Conservation (phyloP, 2,329 filamentous ascomycete species). For the Fusarium tricinctum region DNA sequence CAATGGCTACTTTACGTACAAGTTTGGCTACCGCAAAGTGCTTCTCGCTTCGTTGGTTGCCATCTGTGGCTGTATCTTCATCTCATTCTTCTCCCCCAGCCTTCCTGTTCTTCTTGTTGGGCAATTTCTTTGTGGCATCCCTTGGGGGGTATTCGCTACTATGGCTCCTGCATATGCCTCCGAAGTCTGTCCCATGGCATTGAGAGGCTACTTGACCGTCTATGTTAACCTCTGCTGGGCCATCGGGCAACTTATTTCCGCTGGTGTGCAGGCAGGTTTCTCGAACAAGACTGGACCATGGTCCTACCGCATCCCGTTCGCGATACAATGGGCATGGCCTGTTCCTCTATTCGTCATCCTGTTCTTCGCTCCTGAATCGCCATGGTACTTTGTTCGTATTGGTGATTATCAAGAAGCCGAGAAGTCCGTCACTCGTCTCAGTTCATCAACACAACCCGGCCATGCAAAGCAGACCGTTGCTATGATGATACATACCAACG, state of each 20-base stretch:
- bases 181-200: constrained; percentile 59
- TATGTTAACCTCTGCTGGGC: constrained; percentile 61
- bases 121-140: constrained; percentile 62
- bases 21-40: constrained; percentile 59
- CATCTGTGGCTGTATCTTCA: constrained; percentile 49
- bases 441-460: constrained; percentile 59
- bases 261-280: constrained; percentile 49
- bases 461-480: constrained; percentile 48
- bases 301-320: constrained; percentile 57
- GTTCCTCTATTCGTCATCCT: constrained; percentile 49
- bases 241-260: constrained; percentile 59
- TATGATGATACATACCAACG: constrained; percentile 73
- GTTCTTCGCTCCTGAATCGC: constrained; percentile 53
- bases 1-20: constrained; percentile 44
- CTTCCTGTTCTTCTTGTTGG: constrained; percentile 60
- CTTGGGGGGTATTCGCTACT: constrained; percentile 61
- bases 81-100: constrained; percentile 54
- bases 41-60: constrained; percentile 58
- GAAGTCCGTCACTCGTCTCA: constrained; percentile 39
- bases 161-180: constrained; percentile 60
- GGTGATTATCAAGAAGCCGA: constrained; percentile 51
- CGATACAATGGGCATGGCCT: constrained; percentile 57
- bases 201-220: constrained; percentile 59
- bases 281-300: constrained; percentile 45
- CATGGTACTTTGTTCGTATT: constrained; percentile 53